phyloP scores from a whole-genome alignment of 495 filamentous ascomycete genomes.

The Penicillium paxilli region DNA sequence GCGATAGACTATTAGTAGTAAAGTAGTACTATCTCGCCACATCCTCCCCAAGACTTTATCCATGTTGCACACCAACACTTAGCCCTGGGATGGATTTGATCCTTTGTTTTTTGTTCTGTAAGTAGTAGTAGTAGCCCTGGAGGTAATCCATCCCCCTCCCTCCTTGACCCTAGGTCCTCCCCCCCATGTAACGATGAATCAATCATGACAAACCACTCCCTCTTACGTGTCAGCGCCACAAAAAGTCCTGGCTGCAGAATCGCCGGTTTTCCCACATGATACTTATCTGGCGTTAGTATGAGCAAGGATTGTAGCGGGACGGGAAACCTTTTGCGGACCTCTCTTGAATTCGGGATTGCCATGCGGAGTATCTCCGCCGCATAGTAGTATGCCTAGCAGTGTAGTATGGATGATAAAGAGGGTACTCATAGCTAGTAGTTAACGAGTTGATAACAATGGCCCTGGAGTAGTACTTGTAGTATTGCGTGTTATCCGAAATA shows the following conservation, averaged over 20 bases:
- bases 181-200: not conserved
- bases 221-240: conserved; percentile 35
- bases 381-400: not conserved
- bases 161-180: not conserved
- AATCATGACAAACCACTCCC: not conserved
- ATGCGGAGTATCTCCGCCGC: not conserved
- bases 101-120: no score
- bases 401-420: not conserved
- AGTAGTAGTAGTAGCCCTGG: no score
- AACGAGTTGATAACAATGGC: no score
- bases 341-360: not conserved
- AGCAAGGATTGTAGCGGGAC: conserved; percentile 10
- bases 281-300: conserved; percentile 11
- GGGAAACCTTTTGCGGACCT: conserved; percentile 15
- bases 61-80: not conserved
- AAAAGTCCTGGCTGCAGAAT: conserved; percentile 4
- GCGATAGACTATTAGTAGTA: conserved; percentile 1
- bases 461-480: not conserved
- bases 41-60: not conserved
- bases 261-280: conserved; percentile 17
- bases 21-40: conserved; percentile 1
- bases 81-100: no score
- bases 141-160: no score
- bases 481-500: not conserved
- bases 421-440: no score